Evolutionary conservation across 257 asterid species (phyloP).

Genomic region (Capsicum rhomboideum): DNA sequence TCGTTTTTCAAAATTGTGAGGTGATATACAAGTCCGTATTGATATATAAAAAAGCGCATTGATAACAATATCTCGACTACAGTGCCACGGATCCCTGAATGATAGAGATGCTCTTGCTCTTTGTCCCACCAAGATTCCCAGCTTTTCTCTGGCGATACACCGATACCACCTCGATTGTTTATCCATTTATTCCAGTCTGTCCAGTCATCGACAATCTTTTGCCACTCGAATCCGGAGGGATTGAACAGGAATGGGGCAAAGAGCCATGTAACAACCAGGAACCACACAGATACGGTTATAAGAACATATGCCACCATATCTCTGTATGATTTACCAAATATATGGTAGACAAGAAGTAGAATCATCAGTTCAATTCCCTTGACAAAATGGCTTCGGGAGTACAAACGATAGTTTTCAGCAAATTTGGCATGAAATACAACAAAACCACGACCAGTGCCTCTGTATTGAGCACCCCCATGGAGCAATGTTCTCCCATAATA

Average conservation of each 20-base stretch:
- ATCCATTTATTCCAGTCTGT: conserved; percentile 94
- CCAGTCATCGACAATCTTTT: conserved; percentile 89
- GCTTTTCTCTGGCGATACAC: conserved; percentile 81
- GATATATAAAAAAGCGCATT: conserved; percentile 73
- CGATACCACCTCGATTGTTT: conserved; percentile 81
- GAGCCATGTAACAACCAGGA: conserved; percentile 89
- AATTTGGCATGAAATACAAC: conserved; percentile 93
- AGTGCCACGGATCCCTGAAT: conserved; percentile 71
- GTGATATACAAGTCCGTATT: conserved; percentile 84
- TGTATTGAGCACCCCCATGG: conserved; percentile 89
- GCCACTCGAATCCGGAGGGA: conserved; percentile 98
- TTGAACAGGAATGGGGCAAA: conserved; percentile 90
- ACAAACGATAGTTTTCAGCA: conserved; percentile 77
- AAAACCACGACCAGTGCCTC: conserved; percentile 93
- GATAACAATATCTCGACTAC: conserved; percentile 73
- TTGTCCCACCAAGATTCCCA: conserved; percentile 99
- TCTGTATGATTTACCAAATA: conserved; percentile 61
- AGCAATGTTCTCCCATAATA: conserved; percentile 85
- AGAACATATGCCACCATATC: conserved; percentile 60
- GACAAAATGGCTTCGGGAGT: conserved; percentile 85
- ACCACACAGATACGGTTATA: conserved; percentile 83
- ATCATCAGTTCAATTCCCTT: conserved; percentile 89
- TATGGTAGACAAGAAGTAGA: conserved; percentile 80
- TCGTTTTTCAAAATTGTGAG: conserved; percentile 44
- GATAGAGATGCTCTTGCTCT: conserved; percentile 66